Percentiles rank a stretch among this genome's conserved stretches.
These are phyloP conservation scores for Sphaerulina populicola DNA, from an alignment of 2,329 filamentous ascomycete genomes.

Conservation along the genomic window DNA sequence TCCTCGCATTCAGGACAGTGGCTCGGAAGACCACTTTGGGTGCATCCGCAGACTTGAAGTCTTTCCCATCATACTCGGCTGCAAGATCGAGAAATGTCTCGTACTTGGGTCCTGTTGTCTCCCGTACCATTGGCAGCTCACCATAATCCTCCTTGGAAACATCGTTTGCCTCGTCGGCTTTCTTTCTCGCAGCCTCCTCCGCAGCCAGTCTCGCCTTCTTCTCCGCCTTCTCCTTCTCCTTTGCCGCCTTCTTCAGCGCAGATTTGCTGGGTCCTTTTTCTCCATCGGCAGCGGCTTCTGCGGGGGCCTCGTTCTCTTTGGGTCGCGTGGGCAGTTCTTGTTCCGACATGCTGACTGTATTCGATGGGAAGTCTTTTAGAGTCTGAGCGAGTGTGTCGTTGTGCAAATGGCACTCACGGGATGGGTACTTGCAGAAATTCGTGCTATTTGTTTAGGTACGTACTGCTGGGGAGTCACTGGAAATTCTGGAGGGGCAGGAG, in stretches of 20 bases:
- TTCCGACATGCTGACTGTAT: slow-evolving; percentile 1
- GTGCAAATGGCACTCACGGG: too few species aligned
- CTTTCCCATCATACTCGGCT: slow-evolving; percentile 49
- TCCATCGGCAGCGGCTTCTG: slow-evolving; percentile 19
- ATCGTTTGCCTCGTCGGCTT: slow-evolving; percentile 56
- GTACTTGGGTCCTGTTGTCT: slow-evolving; percentile 43
- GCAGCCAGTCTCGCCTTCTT: slow-evolving; percentile 58
- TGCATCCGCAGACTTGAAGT: slow-evolving; percentile 24
- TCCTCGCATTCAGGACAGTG: slow-evolving; percentile 77
- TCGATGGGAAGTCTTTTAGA: neutral
- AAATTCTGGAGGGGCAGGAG: neutral
- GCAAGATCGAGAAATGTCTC: slow-evolving; percentile 55
- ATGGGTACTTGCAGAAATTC: neutral
- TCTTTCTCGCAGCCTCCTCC: slow-evolving; percentile 60
- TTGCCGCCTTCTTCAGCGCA: slow-evolving; percentile 76
- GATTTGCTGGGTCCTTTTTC: slow-evolving; percentile 60
- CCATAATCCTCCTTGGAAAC: slow-evolving; percentile 74
- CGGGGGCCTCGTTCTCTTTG: slow-evolving; percentile 22
- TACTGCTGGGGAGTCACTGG: neutral
- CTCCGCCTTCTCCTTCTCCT: slow-evolving; percentile 76
- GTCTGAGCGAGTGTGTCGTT: neutral
- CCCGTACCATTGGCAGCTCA: slow-evolving; percentile 48
- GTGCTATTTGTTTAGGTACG: neutral
- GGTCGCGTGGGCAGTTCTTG: slow-evolving; percentile 26
- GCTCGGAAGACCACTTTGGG: slow-evolving; percentile 63